phyloP scores from a whole-genome alignment of 2,329 filamentous ascomycete genomes.

The Trichoderma afroharzianum region DNA sequence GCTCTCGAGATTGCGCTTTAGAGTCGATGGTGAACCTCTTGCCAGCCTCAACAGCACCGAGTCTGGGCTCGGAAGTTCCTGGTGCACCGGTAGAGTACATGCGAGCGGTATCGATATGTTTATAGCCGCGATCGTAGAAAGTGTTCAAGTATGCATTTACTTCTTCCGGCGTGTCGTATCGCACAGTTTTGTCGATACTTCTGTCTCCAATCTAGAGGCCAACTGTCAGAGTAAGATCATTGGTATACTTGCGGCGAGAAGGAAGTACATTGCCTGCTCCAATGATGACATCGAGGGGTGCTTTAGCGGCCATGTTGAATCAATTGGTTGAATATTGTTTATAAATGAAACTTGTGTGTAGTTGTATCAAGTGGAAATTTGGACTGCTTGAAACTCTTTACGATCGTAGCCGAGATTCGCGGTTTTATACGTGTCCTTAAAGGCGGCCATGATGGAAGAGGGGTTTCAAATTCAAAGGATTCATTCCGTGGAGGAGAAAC shows the following conservation, averaged over 20 bases:
- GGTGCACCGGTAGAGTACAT: conserved; percentile 19
- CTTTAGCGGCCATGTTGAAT: not conserved
- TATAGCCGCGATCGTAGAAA: conserved; percentile 13
- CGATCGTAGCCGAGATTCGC: not conserved
- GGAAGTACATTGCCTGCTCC: conserved; percentile 8
- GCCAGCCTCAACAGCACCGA: conserved; percentile 28
- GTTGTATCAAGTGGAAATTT: not conserved
- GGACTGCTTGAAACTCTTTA: not conserved
- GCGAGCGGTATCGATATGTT: conserved; percentile 11
- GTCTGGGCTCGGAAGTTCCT: conserved; percentile 29
- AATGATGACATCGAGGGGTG: not conserved
- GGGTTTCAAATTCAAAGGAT: not conserved
- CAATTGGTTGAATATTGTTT: too few relatives aligned
- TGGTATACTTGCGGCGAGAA: too few relatives aligned
- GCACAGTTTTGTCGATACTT: conserved; percentile 22
- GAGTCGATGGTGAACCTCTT: conserved; percentile 34
- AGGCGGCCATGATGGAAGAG: not conserved
- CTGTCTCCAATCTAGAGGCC: conserved; percentile 24
- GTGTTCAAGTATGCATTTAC: conserved; percentile 21
- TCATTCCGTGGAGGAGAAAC: not conserved
- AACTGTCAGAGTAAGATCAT: not conserved
- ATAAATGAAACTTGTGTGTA: not conserved
- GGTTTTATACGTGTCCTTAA: not conserved
- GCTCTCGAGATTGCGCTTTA: conserved; percentile 29
- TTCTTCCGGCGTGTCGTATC: conserved; percentile 26